Percentiles rank a stretch among this genome's conserved stretches.
phyloP scores from a whole-genome alignment of 768 basidiomycete species.

The Tubosaeta brunneosetosa region DNA sequence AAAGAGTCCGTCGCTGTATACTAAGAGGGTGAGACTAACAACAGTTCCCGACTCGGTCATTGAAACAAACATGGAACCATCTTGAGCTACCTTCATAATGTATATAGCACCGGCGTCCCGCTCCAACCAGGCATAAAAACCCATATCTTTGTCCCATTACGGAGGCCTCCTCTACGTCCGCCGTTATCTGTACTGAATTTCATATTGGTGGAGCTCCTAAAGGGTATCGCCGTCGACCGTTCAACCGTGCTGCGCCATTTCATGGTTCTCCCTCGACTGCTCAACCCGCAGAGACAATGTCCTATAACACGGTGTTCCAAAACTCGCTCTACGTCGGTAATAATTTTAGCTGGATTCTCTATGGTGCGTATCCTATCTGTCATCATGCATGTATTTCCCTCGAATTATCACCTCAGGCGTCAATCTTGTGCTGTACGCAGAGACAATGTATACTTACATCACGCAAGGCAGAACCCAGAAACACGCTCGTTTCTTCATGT shows the following conservation, averaged over 20 bases:
- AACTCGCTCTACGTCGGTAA: constrained; percentile 16
- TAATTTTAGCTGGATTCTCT: constrained; percentile 10
- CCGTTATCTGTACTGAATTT: too few species aligned
- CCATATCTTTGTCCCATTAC: too few species aligned
- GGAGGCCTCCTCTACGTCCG: too few species aligned
- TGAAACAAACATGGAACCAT: too few species aligned
- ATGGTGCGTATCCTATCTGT: constrained; percentile 3
- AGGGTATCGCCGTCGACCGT: too few species aligned
- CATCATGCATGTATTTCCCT: neutral
- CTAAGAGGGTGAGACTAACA: too few species aligned
- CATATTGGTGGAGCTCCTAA: too few species aligned
- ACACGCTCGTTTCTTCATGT: constrained; percentile 9
- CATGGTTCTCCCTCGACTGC: neutral
- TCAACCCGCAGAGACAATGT: neutral
- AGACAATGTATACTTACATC: constrained; percentile 4
- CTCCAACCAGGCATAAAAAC: too few species aligned
- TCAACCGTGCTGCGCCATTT: neutral
- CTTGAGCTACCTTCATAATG: too few species aligned
- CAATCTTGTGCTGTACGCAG: constrained; percentile 9
- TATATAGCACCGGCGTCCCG: too few species aligned
- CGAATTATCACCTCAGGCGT: constrained; percentile 1
- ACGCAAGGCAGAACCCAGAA: neutral
- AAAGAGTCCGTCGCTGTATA: too few species aligned
- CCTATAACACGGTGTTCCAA: constrained; percentile 6
- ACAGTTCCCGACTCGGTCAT: too few species aligned